Percentiles rank a stretch among this genome's conserved stretches.
Conservation (phyloP, 2,329 filamentous ascomycete genomes). For the Hymenoscyphus fructigenus region DNA sequence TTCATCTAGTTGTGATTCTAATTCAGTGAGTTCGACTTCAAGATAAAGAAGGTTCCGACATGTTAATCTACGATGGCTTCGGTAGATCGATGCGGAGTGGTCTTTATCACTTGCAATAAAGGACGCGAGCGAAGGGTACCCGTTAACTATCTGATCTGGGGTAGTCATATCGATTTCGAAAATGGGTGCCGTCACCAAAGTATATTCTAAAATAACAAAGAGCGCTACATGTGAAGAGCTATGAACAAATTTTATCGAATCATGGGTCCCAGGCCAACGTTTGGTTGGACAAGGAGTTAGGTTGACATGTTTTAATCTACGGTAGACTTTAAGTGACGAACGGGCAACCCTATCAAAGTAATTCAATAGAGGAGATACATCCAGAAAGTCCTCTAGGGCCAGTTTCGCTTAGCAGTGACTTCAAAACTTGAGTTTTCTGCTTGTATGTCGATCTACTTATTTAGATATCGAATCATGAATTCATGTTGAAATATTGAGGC, state of each 20-base stretch:
- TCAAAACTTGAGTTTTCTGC: no score
- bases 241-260: neutral
- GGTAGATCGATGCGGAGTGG: conserved; percentile 16
- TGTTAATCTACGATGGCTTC: conserved; percentile 20
- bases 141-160: neutral
- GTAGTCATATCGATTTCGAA: neutral
- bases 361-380: no score
- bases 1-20: conserved; percentile 28
- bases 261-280: neutral
- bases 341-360: no score
- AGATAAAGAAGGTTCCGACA: conserved; percentile 23
- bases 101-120: conserved; percentile 17
- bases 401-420: no score
- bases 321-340: no score
- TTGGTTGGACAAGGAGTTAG: no score
- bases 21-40: conserved; percentile 19
- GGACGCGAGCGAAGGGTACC: conserved; percentile 9
- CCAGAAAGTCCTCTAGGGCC: no score
- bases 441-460: no score
- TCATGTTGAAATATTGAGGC: no score
- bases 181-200: neutral
- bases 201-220: neutral
- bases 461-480: no score
- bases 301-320: no score
- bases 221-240: neutral